These are phyloP conservation scores for Colletotrichum navitas DNA, from an alignment of 2,329 filamentous ascomycete species.

Conservation along the genomic window DNA sequence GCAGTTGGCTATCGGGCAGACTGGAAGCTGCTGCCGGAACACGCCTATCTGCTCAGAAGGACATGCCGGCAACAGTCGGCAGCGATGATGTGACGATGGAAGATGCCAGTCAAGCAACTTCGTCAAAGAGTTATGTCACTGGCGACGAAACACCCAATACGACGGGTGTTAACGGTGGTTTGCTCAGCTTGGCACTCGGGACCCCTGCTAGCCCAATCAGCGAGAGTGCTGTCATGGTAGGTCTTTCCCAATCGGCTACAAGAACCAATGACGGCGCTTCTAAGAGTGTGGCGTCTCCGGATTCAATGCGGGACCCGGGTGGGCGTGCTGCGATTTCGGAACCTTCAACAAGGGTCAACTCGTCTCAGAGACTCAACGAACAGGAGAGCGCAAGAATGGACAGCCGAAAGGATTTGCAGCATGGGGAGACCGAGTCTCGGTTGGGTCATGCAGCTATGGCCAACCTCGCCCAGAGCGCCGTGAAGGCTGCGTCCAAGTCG, in stretches of 20 bases:
- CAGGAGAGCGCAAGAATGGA: neutral
- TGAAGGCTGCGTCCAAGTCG: conserved; percentile 18
- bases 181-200: conserved; percentile 11
- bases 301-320: neutral
- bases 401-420: neutral
- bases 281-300: neutral
- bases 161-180: neutral
- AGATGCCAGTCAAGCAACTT: conserved; percentile 17
- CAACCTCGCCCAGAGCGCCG: conserved; percentile 7
- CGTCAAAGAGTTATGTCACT: neutral
- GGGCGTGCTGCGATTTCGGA: neutral
- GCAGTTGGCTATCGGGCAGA: conserved; percentile 2
- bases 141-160: neutral
- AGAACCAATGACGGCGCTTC: neutral
- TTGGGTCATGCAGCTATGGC: neutral
- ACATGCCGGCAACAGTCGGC: neutral
- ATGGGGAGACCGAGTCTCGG: neutral
- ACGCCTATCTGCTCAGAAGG: conserved; percentile 30
- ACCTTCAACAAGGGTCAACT: neutral
- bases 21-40: conserved; percentile 31
- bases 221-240: neutral
- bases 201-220: conserved; percentile 1
- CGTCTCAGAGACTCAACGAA: neutral
- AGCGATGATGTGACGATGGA: conserved; percentile 20
- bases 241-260: neutral